Percentiles rank a stretch among this genome's conserved stretches.
Conservation (phyloP, 1,284 basidiomycete genomes). For the Tilletia setariae region DNA sequence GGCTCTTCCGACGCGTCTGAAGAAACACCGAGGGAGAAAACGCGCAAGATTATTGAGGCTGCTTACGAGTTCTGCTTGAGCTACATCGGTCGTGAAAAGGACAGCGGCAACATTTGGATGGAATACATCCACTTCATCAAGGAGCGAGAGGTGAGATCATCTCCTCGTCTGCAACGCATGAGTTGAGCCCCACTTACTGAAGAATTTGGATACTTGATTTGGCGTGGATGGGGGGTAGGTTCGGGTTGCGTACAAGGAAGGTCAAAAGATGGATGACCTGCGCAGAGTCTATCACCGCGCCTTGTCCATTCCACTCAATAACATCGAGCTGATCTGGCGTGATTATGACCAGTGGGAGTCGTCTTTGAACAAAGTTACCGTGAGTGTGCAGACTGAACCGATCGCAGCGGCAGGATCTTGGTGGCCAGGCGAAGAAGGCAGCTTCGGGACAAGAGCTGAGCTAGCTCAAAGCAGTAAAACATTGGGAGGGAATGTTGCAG, state of each 20-base stretch:
- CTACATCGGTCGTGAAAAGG: conserved; percentile 73
- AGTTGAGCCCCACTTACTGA: too few species aligned
- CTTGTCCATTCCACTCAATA: conserved; percentile 87
- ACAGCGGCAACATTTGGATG: conserved; percentile 62
- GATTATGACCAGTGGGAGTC: conserved; percentile 93
- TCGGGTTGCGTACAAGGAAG: conserved; percentile 68
- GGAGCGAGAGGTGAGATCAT: conserved; percentile 63
- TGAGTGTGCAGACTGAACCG: conserved; percentile 51
- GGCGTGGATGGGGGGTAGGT: neutral
- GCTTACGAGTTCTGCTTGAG: conserved; percentile 91
- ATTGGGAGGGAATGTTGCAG: too few species aligned
- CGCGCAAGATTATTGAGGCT: conserved; percentile 71
- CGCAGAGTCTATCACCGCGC: conserved; percentile 90
- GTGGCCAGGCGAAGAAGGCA: too few species aligned
- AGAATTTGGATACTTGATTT: neutral
- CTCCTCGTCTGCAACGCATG: neutral
- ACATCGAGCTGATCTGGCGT: conserved; percentile 89
- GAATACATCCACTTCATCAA: conserved; percentile 78
- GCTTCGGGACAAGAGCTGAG: too few species aligned
- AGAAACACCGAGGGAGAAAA: conserved; percentile 62
- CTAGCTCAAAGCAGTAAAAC: too few species aligned
- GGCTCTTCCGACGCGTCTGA: conserved; percentile 46
- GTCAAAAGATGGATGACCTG: conserved; percentile 89
- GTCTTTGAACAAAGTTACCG: conserved; percentile 81
- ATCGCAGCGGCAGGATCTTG: too few species aligned